These are phyloP conservation scores for Teratosphaeria gauchensis DNA, from an alignment of 2,329 filamentous ascomycete species.

Conservation along the genomic window DNA sequence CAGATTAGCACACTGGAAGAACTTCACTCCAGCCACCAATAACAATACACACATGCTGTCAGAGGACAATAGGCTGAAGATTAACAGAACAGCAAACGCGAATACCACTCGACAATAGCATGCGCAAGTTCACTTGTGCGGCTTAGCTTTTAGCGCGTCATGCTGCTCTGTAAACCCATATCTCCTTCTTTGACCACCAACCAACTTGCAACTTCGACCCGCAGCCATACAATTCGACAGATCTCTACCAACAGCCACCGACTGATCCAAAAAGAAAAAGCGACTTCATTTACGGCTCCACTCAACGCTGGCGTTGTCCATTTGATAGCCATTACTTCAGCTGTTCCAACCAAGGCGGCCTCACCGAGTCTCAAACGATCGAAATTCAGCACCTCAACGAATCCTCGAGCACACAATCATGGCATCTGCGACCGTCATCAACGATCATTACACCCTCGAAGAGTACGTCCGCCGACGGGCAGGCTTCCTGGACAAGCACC, in stretches of 20 bases:
- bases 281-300: background rate
- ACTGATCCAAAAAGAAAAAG: background rate
- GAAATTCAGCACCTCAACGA: background rate
- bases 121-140: background rate
- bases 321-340: background rate
- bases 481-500: conserved; percentile 12
- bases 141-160: background rate
- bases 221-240: background rate
- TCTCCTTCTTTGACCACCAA: background rate
- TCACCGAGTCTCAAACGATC: background rate
- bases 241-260: background rate
- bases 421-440: conserved; percentile 13
- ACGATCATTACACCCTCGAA: conserved; percentile 17
- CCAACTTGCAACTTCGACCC: background rate
- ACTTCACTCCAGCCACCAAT: background rate
- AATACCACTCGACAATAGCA: background rate
- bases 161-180: background rate
- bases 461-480: conserved; percentile 19
- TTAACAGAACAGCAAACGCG: background rate
- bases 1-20: background rate
- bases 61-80: background rate
- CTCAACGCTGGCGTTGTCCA: background rate
- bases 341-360: background rate
- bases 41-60: background rate
- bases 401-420: background rate